Evolutionary conservation across 2,329 filamentous ascomycete genomes (phyloP).

Genomic region (Cercospora sp.): DNA sequence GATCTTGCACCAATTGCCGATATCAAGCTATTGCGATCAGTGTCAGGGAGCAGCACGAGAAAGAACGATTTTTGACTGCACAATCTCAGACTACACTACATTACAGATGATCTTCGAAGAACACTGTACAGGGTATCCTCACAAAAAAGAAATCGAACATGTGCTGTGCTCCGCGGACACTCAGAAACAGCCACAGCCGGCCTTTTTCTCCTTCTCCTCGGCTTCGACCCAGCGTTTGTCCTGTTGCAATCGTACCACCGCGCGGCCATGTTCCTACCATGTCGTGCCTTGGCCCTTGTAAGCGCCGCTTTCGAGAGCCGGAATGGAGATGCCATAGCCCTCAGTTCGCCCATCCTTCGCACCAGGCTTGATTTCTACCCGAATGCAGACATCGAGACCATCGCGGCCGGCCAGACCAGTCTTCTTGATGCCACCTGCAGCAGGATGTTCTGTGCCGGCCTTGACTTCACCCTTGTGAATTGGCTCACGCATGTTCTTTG

Average conservation of each 20-base stretch:
- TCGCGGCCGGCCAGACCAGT: constrained; percentile 47
- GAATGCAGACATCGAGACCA: constrained; percentile 50
- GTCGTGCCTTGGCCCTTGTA: constrained; percentile 32
- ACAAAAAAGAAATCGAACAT: neutral
- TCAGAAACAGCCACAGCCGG: neutral
- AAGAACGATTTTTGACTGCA: neutral
- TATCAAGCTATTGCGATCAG: too few relatives aligned
- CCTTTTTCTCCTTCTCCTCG: neutral
- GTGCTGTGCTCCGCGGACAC: neutral
- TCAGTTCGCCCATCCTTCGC: constrained; percentile 49
- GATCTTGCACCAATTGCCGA: too few relatives aligned
- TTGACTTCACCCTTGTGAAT: constrained; percentile 74
- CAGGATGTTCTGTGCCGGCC: constrained; percentile 75
- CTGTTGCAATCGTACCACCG: neutral
- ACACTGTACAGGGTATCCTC: constrained; percentile 15
- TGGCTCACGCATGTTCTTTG: constrained; percentile 64
- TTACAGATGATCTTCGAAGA: neutral
- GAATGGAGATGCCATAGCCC: constrained; percentile 53
- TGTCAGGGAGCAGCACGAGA: neutral
- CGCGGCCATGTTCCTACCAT: constrained; percentile 29
- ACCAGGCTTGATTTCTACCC: constrained; percentile 49
- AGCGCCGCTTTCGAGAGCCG: constrained; percentile 41
- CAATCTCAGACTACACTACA: neutral
- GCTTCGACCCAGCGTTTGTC: constrained; percentile 2
- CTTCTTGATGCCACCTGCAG: constrained; percentile 55